Percentiles rank a stretch among this genome's conserved stretches.
Evolutionary conservation across 805 yeast genomes (phyloP).

Genomic region (Saturnispora ahearnii): DNA sequence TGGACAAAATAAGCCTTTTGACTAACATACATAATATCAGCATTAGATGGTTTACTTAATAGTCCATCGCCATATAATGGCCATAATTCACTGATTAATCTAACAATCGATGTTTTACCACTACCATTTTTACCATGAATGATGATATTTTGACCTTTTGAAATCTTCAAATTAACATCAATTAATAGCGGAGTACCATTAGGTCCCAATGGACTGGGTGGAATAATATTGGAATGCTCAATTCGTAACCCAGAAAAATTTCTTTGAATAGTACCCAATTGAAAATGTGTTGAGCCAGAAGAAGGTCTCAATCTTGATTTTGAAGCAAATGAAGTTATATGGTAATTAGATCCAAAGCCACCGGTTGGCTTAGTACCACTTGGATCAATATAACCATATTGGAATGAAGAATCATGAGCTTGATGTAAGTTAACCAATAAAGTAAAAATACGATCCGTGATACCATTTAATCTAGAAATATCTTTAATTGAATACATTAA

Average conservation of each 20-base stretch:
- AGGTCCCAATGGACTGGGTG: slow-evolving; percentile 56
- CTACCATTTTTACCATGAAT: slow-evolving; percentile 83
- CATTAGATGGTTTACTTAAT: slow-evolving; percentile 62
- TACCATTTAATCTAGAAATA: slow-evolving; percentile 82
- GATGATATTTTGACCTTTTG: slow-evolving; percentile 58
- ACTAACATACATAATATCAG: slow-evolving; percentile 69
- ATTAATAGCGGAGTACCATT: slow-evolving; percentile 54
- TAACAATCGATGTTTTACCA: slow-evolving; percentile 81
- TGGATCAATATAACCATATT: slow-evolving; percentile 32
- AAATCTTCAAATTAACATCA: slow-evolving; percentile 53
- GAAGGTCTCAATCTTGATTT: slow-evolving; percentile 16
- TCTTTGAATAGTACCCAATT: slow-evolving; percentile 64
- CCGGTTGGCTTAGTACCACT: slow-evolving; percentile 12
- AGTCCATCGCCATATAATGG: slow-evolving; percentile 72
- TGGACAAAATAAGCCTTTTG: slow-evolving; percentile 75
- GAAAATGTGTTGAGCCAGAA: slow-evolving; percentile 1
- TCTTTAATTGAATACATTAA: slow-evolving; percentile 93
- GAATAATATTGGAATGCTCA: slow-evolving; percentile 72
- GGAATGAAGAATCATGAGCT: slow-evolving; percentile 58
- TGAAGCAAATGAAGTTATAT: slow-evolving; percentile 26
- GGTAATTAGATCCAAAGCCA: slow-evolving; percentile 27
- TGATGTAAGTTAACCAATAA: slow-evolving; percentile 71
- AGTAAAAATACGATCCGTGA: slow-evolving; percentile 76
- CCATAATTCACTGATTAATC: slow-evolving; percentile 85
- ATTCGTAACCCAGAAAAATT: slow-evolving; percentile 73